These are phyloP conservation scores for Ampelomyces quisqualis DNA, from an alignment of 2,329 filamentous ascomycete genomes.

Conservation along the genomic window DNA sequence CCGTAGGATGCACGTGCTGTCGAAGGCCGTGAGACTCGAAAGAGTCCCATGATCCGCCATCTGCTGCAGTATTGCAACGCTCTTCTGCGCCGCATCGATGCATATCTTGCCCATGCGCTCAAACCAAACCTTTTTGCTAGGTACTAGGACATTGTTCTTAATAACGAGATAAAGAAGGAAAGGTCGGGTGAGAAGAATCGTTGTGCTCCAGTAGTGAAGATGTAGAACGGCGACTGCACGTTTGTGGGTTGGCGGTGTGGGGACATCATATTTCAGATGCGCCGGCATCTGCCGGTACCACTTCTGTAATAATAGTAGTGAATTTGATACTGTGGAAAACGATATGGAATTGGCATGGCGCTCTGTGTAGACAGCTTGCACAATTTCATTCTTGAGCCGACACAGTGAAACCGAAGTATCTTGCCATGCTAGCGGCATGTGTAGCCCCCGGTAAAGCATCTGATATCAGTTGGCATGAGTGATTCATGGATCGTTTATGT, in stretches of 20 bases:
- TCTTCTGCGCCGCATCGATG: constrained; percentile 37
- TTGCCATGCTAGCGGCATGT: constrained; percentile 39
- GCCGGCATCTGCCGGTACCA: constrained; percentile 38
- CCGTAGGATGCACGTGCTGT: constrained; percentile 39
- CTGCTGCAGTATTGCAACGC: constrained; percentile 28
- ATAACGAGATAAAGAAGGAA: constrained; percentile 41
- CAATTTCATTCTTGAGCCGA: constrained; percentile 37
- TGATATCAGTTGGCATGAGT: constrained; percentile 3
- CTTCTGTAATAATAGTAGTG: constrained; percentile 35
- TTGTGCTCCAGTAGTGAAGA: constrained; percentile 40
- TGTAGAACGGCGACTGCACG: constrained; percentile 40
- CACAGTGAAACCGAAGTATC: constrained; percentile 34
- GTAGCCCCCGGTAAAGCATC: constrained; percentile 38
- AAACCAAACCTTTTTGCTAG: constrained; percentile 36
- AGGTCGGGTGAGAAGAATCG: constrained; percentile 37
- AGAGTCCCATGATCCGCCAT: constrained; percentile 31
- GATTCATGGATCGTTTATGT: neutral
- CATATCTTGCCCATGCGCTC: constrained; percentile 38
- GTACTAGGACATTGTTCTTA: constrained; percentile 23
- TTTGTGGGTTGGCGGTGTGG: constrained; percentile 35
- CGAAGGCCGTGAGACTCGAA: constrained; percentile 39
- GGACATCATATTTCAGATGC: constrained; percentile 36
- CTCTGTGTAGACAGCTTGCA: constrained; percentile 39
- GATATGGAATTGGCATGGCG: constrained; percentile 33
- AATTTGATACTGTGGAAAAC: constrained; percentile 37